Evolutionary conservation across 345 rosid species (phyloP), one percentile per base, ranked within the genome.

Genomic region (Murraya paniculata): DNA sequence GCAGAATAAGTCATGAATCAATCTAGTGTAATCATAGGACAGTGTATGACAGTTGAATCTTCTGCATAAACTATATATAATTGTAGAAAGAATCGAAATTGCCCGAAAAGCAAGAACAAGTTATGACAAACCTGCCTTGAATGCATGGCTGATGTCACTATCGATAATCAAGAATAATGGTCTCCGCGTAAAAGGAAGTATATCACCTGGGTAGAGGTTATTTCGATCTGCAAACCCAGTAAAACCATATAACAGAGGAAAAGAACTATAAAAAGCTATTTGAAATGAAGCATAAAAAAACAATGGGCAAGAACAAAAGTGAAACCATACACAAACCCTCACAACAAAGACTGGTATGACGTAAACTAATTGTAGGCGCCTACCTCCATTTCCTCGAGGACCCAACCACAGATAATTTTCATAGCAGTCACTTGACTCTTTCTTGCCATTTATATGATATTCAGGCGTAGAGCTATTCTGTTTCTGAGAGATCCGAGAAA

Each of bases 111-210:
- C 18, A 72, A 84, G 65, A 75, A 83, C 77, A 84, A 88, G 95
- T 90, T 92, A 87, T 88, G 92, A 97, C 98, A 96, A 94, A 97
- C 98, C 98, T 97, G 97, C 99, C 99, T 97, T 97, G 98, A 94
- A 97, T 93, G 98, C 98, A 87, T 90, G 95, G 93, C 99, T 97
- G 87, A 73, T 89, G 85, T 94, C 97, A 77, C 99, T 97, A 80
- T 97, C 98, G 64, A 97, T 88, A 84, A 97, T 87, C 88, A 97
- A 81, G 92, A 97, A 91, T 81, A 97, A 90, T 10, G 98, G 98
- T 73, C 87, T 93, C 78, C 99, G 86, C 3, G 98, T 97, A 69
- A 94, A 97, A 68, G 99, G 99, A 84, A 97, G 87, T 76, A 97
- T 78, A 91, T 97, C 98, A 62, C 93, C 97, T 78, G 98, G 99